Evolutionary conservation across 768 basidiomycete genomes (phyloP).

Genomic region (Auricularia heimuer): DNA sequence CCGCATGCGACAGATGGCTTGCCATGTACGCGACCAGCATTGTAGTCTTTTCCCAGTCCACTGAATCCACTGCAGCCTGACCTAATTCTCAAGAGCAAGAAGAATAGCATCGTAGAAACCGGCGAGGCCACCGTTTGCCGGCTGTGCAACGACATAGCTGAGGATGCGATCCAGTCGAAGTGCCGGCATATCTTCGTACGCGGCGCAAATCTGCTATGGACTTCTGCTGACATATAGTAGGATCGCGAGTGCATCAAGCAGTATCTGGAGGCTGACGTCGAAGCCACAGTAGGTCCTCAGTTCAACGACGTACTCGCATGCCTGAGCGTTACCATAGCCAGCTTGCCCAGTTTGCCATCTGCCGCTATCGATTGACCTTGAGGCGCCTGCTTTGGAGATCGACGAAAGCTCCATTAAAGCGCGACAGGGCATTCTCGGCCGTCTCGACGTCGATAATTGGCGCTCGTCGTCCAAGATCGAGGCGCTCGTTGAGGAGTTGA

Average conservation of each 20-base stretch:
- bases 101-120: slow-evolving; percentile 46
- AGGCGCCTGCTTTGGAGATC: slow-evolving; percentile 82
- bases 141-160: slow-evolving; percentile 93
- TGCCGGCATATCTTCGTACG: slow-evolving; percentile 79
- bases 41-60: neutral
- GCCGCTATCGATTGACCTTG: slow-evolving; percentile 88
- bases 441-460: slow-evolving; percentile 83
- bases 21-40: slow-evolving; percentile 35
- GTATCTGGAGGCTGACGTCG: slow-evolving; percentile 70
- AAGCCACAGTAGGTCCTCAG: slow-evolving; percentile 40
- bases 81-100: slow-evolving; percentile 81
- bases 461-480: slow-evolving; percentile 97
- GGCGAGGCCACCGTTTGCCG: slow-evolving; percentile 84
- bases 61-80: slow-evolving; percentile 47
- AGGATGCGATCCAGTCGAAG: slow-evolving; percentile 91
- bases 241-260: slow-evolving; percentile 94
- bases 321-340: slow-evolving; percentile 39
- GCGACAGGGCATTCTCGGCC: slow-evolving; percentile 88
- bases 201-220: neutral
- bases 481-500: slow-evolving; percentile 88
- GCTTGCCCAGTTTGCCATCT: slow-evolving; percentile 93
- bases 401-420: slow-evolving; percentile 40
- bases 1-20: slow-evolving; percentile 92
- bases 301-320: neutral
- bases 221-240: neutral